phyloP scores from a whole-genome alignment of 176 grass and related monocot genomes.

The Alloteropsis semialata region DNA sequence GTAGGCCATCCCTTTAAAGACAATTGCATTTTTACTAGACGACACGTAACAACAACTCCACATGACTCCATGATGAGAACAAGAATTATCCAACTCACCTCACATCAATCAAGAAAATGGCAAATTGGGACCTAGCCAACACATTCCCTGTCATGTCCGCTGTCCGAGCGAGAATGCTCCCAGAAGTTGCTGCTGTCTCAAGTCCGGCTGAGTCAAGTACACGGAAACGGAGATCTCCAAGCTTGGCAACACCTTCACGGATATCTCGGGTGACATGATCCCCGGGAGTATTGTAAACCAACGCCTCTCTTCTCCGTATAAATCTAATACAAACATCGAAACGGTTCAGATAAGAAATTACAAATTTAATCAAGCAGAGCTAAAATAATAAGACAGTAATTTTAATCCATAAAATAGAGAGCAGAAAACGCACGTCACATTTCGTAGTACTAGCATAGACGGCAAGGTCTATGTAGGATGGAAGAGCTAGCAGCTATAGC shows the following conservation, averaged over 20 bases:
- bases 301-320: slow-evolving; percentile 85
- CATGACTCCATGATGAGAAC: neutral
- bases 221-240: slow-evolving; percentile 89
- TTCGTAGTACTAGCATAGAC: neutral
- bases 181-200: slow-evolving; percentile 81
- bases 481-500: neutral
- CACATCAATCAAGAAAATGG: slow-evolving; percentile 97
- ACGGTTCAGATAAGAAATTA: neutral
- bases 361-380: neutral
- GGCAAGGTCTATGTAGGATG: neutral
- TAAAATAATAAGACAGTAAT: neutral
- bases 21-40: slow-evolving; percentile 18
- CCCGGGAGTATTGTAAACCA: slow-evolving; percentile 95
- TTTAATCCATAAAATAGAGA: neutral
- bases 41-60: neutral
- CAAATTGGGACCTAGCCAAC: slow-evolving; percentile 75
- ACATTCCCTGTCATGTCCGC: slow-evolving; percentile 83
- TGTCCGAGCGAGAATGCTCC: slow-evolving; percentile 88
- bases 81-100: slow-evolving; percentile 50
- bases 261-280: slow-evolving; percentile 96
- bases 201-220: slow-evolving; percentile 93
- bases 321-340: slow-evolving; percentile 34
- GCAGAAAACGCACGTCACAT: neutral
- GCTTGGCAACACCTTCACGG: slow-evolving; percentile 85
- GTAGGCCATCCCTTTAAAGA: slow-evolving; percentile 78